Base-by-base conservation (phyloP, 2,329 filamentous ascomycete genomes). In the Fusarium austroafricanum region DNA sequence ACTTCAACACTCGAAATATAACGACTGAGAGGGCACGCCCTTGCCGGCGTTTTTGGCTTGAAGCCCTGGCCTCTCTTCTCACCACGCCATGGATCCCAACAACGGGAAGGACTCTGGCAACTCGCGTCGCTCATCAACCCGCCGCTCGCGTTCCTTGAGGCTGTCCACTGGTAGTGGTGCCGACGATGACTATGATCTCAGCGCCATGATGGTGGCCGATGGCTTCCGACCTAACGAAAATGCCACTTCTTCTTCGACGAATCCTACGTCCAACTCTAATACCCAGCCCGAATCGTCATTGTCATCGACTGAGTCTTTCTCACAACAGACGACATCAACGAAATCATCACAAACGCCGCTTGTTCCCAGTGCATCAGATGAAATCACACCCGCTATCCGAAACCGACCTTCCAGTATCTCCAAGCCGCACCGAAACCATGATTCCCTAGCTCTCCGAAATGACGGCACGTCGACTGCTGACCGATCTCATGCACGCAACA, bases 381-480 rank as follows among this genome's bases (percentile, higher is more conserved):
- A 76, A 61, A 69, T 55, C 14, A 33, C 50, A 17, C 26, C 67
- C 21, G 62, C 61, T 14, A 68, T 70, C 50, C 67, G 74, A 29
- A 75, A 76, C 57, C 80, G 84, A 58, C 82, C 85, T 37, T 87
- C 86, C 5, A 89, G 87, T 74, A 84, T 84, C 46, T 80, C 84
- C 15, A 90, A 90, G 65, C 80, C 83, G n/a, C 81, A 80, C 7
- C 79, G 78, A 14, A 78, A 76, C 9, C 78, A 82, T 26, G 85
- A 87, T 61, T 83, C 84, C 17, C 79, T 88, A 17, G 79, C 84
- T 10, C 78, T 87, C 35, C 80, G 83, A 45, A 82, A 87, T 63
- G 86, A 88, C 70, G 85, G 84, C 17, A 45, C 62, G 10, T 57
- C 70, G 10, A 49, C 58, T n/a, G 44, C 50, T 31, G 51, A 59